Evolutionary conservation across 1,284 basidiomycete species (phyloP), one percentile per base, ranked within the genome.

Genomic region (Sporisorium iseilematis-ciliati): DNA sequence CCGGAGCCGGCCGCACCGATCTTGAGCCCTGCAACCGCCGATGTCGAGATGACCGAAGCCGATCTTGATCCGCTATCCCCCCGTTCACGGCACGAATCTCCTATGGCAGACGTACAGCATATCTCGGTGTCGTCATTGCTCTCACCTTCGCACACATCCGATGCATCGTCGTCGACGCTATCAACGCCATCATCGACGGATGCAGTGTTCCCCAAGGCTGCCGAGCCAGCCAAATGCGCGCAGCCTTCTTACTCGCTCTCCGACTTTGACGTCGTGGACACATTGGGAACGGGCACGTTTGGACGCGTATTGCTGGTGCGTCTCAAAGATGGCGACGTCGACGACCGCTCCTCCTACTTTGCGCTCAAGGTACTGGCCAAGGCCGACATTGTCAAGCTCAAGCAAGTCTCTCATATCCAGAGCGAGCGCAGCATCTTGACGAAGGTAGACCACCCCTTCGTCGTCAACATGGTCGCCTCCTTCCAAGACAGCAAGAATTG

Each of bases 351-450:
- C 18, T 52, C 76, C 12, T 82, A 87, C 84, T 88, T 87, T 77
- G 87, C 87, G 10, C 86, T 88, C 85, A 89, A 89, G 82, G 88
- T 89, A 7, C 79, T 89, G 40, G 83, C 86, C 41, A 89, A 89
- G 79, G 81, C 84, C 6, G 87, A 89, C 67, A 86, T 89, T 57
- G 87, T 89, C 31, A 83, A 87, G 25, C 77, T 89, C 35, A 88
- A 88, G 69, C 89, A 89, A 77, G 87, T 89, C 40, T 88, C 89
- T 78, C 89, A 89, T 73, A 88, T 88, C 82, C 89, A 88, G 75
- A 88, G 87, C 31, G 89, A 89, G 72, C 85, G 88, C 21, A 84
- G 82, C 53, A 88, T 89, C 57, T 85, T 89, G 46, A 50, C 48
- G 43, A 50, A 59, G 42, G 57, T 65, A 8, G 65, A 79, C 40